These are phyloP conservation scores for Taxillus chinensis DNA, from an alignment of 164 flowering plant genomes.

Conservation along the genomic window DNA sequence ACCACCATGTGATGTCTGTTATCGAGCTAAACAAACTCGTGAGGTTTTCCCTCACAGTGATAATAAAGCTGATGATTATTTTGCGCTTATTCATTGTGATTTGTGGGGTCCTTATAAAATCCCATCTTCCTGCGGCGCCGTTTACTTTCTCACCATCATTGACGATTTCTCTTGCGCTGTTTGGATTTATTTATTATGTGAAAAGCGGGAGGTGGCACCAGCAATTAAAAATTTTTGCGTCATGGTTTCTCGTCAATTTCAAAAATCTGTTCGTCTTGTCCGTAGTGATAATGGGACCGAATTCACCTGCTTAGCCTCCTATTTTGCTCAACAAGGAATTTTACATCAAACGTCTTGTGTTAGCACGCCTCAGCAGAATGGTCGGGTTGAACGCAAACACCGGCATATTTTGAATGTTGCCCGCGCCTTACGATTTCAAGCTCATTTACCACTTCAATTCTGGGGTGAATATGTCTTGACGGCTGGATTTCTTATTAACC, in stretches of 20 bases:
- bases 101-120: background rate
- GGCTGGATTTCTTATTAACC: no score
- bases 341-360: background rate
- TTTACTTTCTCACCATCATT: constrained; percentile 5
- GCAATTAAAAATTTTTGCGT: background rate
- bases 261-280: background rate
- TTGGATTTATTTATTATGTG: constrained; percentile 2
- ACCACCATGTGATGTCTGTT: no score
- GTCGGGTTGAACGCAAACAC: background rate
- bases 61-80: no score
- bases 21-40: no score
- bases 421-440: background rate
- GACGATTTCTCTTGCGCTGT: constrained; percentile 1
- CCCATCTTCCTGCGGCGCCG: background rate
- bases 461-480: no score
- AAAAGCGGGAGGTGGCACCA: background rate
- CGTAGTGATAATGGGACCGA: constrained; percentile 6
- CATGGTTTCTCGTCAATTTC: constrained; percentile 1
- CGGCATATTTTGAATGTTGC: background rate
- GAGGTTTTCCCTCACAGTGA: no score
- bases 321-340: constrained; percentile 1
- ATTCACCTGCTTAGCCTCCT: background rate
- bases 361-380: background rate
- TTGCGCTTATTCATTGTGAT: no score
- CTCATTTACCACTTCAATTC: background rate